A percentile compares a stretch with the other conserved stretches of the same genome.
These are phyloP conservation scores for Trichoderma brevicompactum DNA, from an alignment of 2,329 filamentous ascomycete genomes.

Conservation along the genomic window DNA sequence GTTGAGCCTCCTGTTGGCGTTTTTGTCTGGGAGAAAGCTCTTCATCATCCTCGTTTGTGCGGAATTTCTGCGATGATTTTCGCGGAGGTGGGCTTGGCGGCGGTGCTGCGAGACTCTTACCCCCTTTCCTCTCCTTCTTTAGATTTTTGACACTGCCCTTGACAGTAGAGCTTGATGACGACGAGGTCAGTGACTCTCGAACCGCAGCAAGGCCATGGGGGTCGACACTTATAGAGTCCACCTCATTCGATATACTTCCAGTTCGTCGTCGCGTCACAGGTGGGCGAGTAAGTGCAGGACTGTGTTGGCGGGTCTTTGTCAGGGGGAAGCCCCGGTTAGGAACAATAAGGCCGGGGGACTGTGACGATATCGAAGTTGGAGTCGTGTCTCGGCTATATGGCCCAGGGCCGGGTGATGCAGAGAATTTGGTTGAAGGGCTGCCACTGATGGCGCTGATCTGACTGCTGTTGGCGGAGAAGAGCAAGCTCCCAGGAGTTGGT, in stretches of 20 bases:
- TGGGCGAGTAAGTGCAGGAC: constrained; percentile 60
- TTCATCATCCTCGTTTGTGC: constrained; percentile 43
- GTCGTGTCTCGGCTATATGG: constrained; percentile 78
- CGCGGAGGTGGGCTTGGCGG: constrained; percentile 66
- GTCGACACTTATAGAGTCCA: constrained; percentile 52
- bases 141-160: constrained; percentile 52
- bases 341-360: constrained; percentile 66
- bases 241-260: constrained; percentile 58
- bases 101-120: constrained; percentile 50
- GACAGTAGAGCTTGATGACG: constrained; percentile 72
- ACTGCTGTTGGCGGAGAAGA: constrained; percentile 63
- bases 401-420: constrained; percentile 70
- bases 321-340: constrained; percentile 52
- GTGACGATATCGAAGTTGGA: constrained; percentile 76
- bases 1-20: constrained; percentile 37
- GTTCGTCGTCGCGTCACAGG: constrained; percentile 63
- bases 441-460: constrained; percentile 64
- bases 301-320: constrained; percentile 56
- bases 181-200: constrained; percentile 71
- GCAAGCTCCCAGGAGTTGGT: constrained; percentile 58
- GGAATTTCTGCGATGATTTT: constrained; percentile 63
- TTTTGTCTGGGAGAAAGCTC: constrained; percentile 47
- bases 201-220: constrained; percentile 66
- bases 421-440: constrained; percentile 76
- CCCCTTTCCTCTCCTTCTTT: constrained; percentile 49